These are phyloP conservation scores for Mrakia blollopis DNA, from an alignment of 768 basidiomycete genomes.

Conservation along the genomic window DNA sequence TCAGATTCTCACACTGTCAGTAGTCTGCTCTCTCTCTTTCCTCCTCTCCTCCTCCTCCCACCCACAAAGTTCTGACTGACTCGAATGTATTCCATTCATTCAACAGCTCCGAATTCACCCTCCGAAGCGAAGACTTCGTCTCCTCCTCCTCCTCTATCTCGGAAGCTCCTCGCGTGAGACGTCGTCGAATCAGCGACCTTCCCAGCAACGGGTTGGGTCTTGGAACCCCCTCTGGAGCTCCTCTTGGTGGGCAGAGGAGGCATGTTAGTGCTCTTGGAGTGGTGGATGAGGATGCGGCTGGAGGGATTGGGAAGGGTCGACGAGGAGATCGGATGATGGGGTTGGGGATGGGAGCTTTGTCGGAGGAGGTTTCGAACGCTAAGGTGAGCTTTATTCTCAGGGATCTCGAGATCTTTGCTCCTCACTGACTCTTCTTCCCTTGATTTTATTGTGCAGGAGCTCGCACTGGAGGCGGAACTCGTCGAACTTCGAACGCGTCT, in stretches of 20 bases:
- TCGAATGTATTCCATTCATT: neutral
- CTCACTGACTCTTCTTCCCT: neutral
- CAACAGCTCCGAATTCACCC: constrained; percentile 38
- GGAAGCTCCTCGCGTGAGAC: constrained; percentile 34
- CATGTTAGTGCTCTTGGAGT: constrained; percentile 18
- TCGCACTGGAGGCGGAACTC: constrained; percentile 1
- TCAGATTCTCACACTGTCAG: constrained; percentile 28
- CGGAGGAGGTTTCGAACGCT: neutral
- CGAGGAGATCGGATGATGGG: constrained; percentile 9
- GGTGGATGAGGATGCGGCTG: constrained; percentile 8
- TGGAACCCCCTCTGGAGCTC: constrained; percentile 28
- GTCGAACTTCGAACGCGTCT: neutral
- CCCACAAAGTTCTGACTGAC: neutral
- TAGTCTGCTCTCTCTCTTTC: neutral
- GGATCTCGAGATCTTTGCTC: neutral
- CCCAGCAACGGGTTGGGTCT: constrained; percentile 33
- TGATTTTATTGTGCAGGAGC: neutral
- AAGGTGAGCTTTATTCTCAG: neutral
- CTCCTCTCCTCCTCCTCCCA: neutral
- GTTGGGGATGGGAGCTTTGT: neutral
- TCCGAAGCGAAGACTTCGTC: constrained; percentile 42
- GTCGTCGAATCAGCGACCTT: constrained; percentile 44
- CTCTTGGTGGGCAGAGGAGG: neutral
- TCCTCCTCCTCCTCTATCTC: constrained; percentile 37
- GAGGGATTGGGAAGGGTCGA: constrained; percentile 10